phyloP scores from a whole-genome alignment of 257 asterid species.

The Penstemon newberryi region DNA sequence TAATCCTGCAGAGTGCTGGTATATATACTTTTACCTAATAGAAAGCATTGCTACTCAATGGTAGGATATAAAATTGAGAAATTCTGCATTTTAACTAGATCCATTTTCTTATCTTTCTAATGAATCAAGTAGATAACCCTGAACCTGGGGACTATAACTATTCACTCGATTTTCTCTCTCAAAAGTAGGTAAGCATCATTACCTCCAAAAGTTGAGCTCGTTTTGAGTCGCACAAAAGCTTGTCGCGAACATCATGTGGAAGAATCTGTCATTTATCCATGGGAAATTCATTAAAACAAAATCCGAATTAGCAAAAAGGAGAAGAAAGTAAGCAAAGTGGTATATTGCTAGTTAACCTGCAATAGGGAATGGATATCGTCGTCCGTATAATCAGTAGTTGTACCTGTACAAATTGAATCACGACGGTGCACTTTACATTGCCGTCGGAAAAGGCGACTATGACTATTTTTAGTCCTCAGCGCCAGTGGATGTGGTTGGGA shows the following conservation, averaged over 20 bases:
- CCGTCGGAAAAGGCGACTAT: slow-evolving; percentile 7
- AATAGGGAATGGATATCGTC: slow-evolving; percentile 44
- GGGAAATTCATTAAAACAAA: neutral
- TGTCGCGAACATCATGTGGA: slow-evolving; percentile 63
- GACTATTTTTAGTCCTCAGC: neutral
- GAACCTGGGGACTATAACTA: too few relatives aligned
- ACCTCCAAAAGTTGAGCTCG: slow-evolving; percentile 65
- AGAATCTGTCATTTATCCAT: slow-evolving; percentile 45
- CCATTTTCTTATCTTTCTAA: too few relatives aligned
- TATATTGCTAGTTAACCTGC: slow-evolving; percentile 37
- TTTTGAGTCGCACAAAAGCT: slow-evolving; percentile 41
- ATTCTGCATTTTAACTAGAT: neutral
- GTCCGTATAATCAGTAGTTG: slow-evolving; percentile 15
- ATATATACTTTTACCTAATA: neutral
- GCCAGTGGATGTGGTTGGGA: slow-evolving; percentile 1
- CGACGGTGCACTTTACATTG: slow-evolving; percentile 21
- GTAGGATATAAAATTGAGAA: neutral
- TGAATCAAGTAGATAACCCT: too few relatives aligned
- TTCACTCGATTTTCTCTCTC: neutral
- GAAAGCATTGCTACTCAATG: neutral
- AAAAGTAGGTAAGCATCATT: neutral
- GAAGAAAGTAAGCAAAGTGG: neutral
- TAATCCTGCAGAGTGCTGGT: neutral
- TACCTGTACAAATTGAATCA: slow-evolving; percentile 4
- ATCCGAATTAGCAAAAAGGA: neutral